A percentile compares a stretch with the other conserved stretches of the same genome.
Evolutionary conservation across 345 rosid genomes (phyloP).

Genomic region (Orychophragmus violaceus): DNA sequence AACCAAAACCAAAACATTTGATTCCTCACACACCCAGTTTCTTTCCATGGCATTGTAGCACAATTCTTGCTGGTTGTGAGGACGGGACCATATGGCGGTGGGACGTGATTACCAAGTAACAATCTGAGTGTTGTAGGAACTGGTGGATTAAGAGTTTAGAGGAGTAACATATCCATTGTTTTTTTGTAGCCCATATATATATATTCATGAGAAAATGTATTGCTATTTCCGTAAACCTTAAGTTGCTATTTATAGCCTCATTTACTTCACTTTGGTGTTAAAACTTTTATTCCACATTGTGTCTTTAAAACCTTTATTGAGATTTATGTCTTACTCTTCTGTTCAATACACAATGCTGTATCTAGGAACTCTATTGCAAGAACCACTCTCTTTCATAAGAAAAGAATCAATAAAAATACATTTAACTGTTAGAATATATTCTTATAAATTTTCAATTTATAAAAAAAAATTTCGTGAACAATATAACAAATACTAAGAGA

Average conservation of each 20-base stretch:
- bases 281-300: background rate
- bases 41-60: conserved; percentile 45
- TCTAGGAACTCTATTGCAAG: conserved; percentile 46
- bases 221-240: conserved; percentile 10
- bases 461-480: background rate
- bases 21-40: background rate
- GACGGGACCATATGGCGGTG: conserved; percentile 98
- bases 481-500: background rate
- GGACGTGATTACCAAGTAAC: conserved; percentile 48
- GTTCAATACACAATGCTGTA: conserved; percentile 46
- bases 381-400: conserved; percentile 40
- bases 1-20: background rate
- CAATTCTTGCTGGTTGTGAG: conserved; percentile 88
- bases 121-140: conserved; percentile 2
- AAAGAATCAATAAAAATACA: background rate
- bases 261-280: background rate
- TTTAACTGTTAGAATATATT: background rate
- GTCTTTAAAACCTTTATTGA: background rate
- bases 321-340: conserved; percentile 5
- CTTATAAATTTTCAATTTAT: background rate
- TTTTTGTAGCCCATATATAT: conserved; percentile 28
- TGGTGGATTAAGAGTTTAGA: background rate
- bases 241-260: conserved; percentile 1
- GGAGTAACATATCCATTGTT: conserved; percentile 6
- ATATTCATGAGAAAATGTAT: background rate